These are phyloP conservation scores for Cudoniella acicularis DNA, from an alignment of 495 filamentous ascomycete species.

Conservation along the genomic window DNA sequence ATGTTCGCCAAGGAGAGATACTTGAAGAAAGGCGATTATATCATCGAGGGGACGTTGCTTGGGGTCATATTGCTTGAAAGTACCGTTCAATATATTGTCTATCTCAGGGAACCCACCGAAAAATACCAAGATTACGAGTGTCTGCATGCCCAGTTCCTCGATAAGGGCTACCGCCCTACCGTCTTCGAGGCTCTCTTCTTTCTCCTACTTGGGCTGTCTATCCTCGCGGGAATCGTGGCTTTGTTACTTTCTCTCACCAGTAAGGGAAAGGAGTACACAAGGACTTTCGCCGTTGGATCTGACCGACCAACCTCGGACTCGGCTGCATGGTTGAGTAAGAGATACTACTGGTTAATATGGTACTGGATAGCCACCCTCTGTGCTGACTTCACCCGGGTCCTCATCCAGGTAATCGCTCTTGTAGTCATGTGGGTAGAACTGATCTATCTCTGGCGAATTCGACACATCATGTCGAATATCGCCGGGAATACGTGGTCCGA, in stretches of 20 bases:
- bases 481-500: conserved; percentile 1
- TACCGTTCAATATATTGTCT: conserved; percentile 10
- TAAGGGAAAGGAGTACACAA: no score
- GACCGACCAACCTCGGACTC: no score
- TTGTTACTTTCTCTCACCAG: no score
- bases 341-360: no score
- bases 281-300: no score
- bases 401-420: conserved; percentile 2
- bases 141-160: conserved; percentile 2
- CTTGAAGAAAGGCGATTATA: conserved; percentile 2
- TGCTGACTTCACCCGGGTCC: neutral
- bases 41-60: neutral
- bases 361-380: no score
- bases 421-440: conserved; percentile 8
- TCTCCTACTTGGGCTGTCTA: conserved; percentile 1
- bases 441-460: conserved; percentile 10
- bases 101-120: neutral
- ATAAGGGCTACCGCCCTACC: conserved; percentile 1
- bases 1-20: conserved; percentile 3
- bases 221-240: conserved; percentile 4
- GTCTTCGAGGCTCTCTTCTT: conserved; percentile 10
- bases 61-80: conserved; percentile 4
- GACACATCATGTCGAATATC: conserved; percentile 3
- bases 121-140: conserved; percentile 7
- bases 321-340: no score